Evolutionary conservation across 176 grass and related monocot species (phyloP).

Genomic region (Cenchrus purpureus): DNA sequence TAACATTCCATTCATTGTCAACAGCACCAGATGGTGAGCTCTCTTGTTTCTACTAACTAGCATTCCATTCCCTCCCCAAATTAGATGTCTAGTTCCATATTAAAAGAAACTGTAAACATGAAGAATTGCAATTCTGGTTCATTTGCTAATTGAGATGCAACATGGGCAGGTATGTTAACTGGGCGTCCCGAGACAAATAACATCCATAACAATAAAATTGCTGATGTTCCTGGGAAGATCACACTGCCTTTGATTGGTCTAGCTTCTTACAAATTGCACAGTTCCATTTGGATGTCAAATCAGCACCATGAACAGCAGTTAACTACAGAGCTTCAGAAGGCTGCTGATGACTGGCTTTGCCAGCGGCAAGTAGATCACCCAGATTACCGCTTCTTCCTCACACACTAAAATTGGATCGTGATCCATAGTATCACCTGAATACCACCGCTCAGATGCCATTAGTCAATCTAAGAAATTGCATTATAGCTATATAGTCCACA

Average conservation of each 20-base stretch:
- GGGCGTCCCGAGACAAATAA: slow-evolving; percentile 34
- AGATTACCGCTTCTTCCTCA: slow-evolving; percentile 76
- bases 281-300: slow-evolving; percentile 65
- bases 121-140: slow-evolving; percentile 17
- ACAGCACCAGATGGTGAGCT: slow-evolving; percentile 45
- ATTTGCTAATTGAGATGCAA: slow-evolving; percentile 35
- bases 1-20: slow-evolving; percentile 75
- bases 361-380: slow-evolving; percentile 60
- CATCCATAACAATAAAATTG: slow-evolving; percentile 33
- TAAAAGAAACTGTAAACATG: not conserved
- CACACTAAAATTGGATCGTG: slow-evolving; percentile 38
- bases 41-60: slow-evolving; percentile 1
- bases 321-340: slow-evolving; percentile 53
- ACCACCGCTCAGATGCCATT: slow-evolving; percentile 4
- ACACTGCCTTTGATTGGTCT: slow-evolving; percentile 64
- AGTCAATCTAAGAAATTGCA: slow-evolving; percentile 17
- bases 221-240: slow-evolving; percentile 47
- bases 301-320: slow-evolving; percentile 47
- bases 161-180: slow-evolving; percentile 40
- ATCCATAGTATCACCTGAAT: slow-evolving; percentile 17
- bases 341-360: slow-evolving; percentile 70
- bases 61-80: slow-evolving; percentile 4
- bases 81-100: not conserved
- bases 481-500: slow-evolving; percentile 4
- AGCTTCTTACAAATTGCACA: slow-evolving; percentile 64